Percentiles rank a stretch among this genome's conserved stretches.
Evolutionary conservation across 1,284 basidiomycete genomes (phyloP).

Genomic region (Somion occarium): DNA sequence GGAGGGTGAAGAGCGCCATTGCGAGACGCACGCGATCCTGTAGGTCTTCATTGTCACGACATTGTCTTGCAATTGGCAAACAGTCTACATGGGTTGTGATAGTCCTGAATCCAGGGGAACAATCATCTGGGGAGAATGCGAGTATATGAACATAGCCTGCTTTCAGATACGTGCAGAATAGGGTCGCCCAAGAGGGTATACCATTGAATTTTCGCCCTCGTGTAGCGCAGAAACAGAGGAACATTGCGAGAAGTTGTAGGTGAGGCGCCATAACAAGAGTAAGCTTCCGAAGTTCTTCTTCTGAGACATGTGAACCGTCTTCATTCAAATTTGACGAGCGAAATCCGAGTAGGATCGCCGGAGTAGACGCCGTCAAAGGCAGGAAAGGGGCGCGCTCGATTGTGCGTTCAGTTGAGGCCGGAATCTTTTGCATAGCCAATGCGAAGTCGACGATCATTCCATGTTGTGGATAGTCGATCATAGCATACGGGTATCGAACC

Average conservation of each 20-base stretch:
- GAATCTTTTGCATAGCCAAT: not conserved
- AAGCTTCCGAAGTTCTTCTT: not conserved
- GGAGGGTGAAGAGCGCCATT: conserved; percentile 1
- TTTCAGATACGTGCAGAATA: not conserved
- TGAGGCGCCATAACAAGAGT: not conserved
- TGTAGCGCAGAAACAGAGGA: too few relatives aligned
- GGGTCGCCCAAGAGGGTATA: not conserved
- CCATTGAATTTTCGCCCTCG: too few relatives aligned
- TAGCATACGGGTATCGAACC: too few relatives aligned
- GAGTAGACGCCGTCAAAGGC: not conserved
- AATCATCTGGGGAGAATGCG: not conserved
- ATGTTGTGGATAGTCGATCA: too few relatives aligned
- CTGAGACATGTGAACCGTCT: not conserved
- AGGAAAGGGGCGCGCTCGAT: not conserved
- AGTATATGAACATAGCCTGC: not conserved
- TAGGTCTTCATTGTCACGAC: not conserved
- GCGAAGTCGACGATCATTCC: not conserved
- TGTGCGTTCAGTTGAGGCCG: not conserved
- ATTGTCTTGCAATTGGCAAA: not conserved
- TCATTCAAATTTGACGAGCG: not conserved
- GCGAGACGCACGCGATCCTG: not conserved
- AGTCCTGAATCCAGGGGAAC: not conserved
- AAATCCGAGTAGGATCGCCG: not conserved
- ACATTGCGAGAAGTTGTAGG: not conserved
- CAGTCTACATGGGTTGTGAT: not conserved